Evolutionary conservation across 257 asterid species (phyloP).

Genomic region (Handroanthus guayacan): DNA sequence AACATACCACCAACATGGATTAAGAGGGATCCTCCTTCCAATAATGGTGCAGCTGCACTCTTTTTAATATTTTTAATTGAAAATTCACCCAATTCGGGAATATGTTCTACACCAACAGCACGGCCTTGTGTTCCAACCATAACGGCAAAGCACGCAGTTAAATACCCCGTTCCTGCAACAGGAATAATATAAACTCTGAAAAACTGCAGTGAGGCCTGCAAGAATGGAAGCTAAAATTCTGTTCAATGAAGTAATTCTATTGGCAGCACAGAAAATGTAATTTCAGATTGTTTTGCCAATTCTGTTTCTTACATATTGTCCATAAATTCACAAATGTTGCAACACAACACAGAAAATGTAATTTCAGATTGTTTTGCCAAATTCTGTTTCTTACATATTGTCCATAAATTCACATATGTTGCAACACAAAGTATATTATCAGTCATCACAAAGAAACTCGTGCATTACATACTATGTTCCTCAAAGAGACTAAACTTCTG

Average conservation of each 20-base stretch:
- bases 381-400: neutral
- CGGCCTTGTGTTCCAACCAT: slow-evolving; percentile 93
- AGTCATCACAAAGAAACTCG: neutral
- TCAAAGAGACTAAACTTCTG: neutral
- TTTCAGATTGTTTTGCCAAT: neutral
- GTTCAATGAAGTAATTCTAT: neutral
- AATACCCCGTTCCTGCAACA: slow-evolving; percentile 80
- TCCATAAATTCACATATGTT: neutral
- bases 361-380: neutral
- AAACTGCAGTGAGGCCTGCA: neutral
- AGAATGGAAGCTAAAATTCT: slow-evolving; percentile 19
- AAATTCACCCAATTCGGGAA: slow-evolving; percentile 78
- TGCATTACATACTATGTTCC: neutral
- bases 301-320: no score
- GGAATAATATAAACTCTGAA: slow-evolving; percentile 13
- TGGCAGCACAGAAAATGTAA: neutral
- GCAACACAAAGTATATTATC: neutral
- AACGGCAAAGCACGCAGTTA: slow-evolving; percentile 92
- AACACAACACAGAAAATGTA: neutral
- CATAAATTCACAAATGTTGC: neutral
- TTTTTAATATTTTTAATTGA: slow-evolving; percentile 66
- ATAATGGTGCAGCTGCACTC: slow-evolving; percentile 80
- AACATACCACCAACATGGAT: slow-evolving; percentile 80
- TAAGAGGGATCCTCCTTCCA: slow-evolving; percentile 74
- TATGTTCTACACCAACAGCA: slow-evolving; percentile 89